A percentile compares a stretch with the other conserved stretches of the same genome.
These are phyloP conservation scores for Termitomyces sp. DNA, from an alignment of 768 basidiomycete species.

Conservation along the genomic window DNA sequence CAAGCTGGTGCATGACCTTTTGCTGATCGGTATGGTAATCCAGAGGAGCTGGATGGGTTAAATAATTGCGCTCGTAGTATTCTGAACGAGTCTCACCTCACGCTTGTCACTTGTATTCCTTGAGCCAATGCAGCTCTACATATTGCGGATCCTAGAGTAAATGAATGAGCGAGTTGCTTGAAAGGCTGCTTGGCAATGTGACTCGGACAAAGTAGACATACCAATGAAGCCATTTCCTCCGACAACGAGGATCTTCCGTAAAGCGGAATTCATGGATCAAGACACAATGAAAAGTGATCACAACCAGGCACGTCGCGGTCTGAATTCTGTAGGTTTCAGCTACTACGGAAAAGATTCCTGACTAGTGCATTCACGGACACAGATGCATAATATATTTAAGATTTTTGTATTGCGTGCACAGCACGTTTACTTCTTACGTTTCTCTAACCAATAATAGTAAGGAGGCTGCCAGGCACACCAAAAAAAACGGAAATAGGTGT, in stretches of 20 bases:
- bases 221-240: slow-evolving; percentile 99
- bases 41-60: slow-evolving; percentile 60
- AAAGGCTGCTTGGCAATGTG: background rate
- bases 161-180: background rate
- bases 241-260: slow-evolving; percentile 77
- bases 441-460: background rate
- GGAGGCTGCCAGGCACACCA: slow-evolving; percentile 6
- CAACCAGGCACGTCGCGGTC: background rate
- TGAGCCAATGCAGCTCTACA: slow-evolving; percentile 82
- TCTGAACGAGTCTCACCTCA: slow-evolving; percentile 50
- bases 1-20: slow-evolving; percentile 88
- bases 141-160: slow-evolving; percentile 75
- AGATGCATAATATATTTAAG: background rate
- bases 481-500: background rate
- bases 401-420: slow-evolving; percentile 1
- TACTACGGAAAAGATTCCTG: too few species aligned
- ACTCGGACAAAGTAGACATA: slow-evolving; percentile 18
- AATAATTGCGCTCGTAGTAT: background rate
- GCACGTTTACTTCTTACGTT: slow-evolving; percentile 2
- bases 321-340: background rate
- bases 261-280: slow-evolving; percentile 24
- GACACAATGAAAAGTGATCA: background rate
- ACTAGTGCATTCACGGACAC: background rate
- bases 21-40: slow-evolving; percentile 78
- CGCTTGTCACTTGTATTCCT: slow-evolving; percentile 84